These are phyloP conservation scores for Xerocomus cyaneibrunnescens DNA, from an alignment of 1,284 basidiomycete genomes.

Conservation along the genomic window DNA sequence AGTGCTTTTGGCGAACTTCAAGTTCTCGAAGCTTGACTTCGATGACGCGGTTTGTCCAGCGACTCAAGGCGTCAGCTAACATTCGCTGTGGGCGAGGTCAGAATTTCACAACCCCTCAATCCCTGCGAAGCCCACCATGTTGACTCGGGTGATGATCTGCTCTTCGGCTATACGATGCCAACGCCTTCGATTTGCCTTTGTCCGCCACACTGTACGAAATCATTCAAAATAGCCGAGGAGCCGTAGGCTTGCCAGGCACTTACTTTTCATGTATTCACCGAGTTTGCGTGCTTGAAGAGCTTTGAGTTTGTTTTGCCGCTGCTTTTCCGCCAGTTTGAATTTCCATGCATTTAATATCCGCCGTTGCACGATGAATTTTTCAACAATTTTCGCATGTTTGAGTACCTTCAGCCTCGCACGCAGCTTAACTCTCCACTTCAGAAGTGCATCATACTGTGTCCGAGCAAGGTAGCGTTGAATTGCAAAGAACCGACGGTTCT, in stretches of 20 bases:
- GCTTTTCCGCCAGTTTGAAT: conserved; percentile 47
- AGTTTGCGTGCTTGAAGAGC: conserved; percentile 43
- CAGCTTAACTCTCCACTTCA: conserved; percentile 59
- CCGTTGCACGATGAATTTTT: conserved; percentile 53
- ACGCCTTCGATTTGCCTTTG: conserved; percentile 30
- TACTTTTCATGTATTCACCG: conserved; percentile 49
- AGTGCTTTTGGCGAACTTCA: conserved; percentile 53
- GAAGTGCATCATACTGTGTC: conserved; percentile 47
- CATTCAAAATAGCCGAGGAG: conserved; percentile 15
- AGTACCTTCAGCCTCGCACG: conserved; percentile 50
- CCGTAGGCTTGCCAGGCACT: conserved; percentile 15
- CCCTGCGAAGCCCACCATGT: conserved; percentile 17
- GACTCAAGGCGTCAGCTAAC: conserved; percentile 44
- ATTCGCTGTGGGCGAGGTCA: conserved; percentile 47
- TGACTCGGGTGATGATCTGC: conserved; percentile 21
- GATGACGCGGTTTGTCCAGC: conserved; percentile 72
- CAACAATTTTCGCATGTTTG: conserved; percentile 59
- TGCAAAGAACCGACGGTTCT: conserved; percentile 52
- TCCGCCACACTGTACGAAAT: conserved; percentile 47
- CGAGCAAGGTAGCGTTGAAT: conserved; percentile 48
- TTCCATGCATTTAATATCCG: conserved; percentile 55
- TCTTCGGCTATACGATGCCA: conserved; percentile 31
- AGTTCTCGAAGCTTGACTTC: conserved; percentile 70
- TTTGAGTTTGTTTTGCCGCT: conserved; percentile 47
- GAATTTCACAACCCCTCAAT: not conserved